These are phyloP conservation scores for Eimeria necatrix DNA, from an alignment of 169 alveolate genomes.

Conservation along the genomic window DNA sequence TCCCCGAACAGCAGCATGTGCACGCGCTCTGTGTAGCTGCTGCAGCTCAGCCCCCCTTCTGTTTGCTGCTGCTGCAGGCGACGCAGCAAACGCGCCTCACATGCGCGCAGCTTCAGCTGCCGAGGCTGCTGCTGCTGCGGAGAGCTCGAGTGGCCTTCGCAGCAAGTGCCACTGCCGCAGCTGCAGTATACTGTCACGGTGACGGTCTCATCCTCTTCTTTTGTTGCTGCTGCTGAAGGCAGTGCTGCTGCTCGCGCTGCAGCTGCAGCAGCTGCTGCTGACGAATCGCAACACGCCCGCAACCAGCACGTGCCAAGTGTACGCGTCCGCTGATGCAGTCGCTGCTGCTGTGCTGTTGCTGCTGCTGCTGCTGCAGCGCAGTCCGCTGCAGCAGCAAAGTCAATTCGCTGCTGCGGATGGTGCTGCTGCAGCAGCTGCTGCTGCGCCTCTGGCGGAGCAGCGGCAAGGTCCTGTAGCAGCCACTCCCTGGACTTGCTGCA, in stretches of 20 bases:
- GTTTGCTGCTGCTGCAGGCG: slow-evolving; percentile 51
- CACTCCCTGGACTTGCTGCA: slow-evolving; percentile 54
- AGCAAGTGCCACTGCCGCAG: slow-evolving; percentile 56
- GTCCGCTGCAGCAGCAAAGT: slow-evolving; percentile 27
- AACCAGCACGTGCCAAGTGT: neutral
- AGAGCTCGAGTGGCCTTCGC: slow-evolving; percentile 1
- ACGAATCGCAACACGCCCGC: slow-evolving; percentile 40
- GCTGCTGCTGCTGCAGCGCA: slow-evolving; percentile 54
- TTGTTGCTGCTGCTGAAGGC: slow-evolving; percentile 41
- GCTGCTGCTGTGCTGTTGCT: slow-evolving; percentile 14
- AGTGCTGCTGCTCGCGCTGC: neutral
- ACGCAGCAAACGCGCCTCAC: slow-evolving; percentile 43
- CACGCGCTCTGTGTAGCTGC: slow-evolving; percentile 63
- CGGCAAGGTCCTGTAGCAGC: slow-evolving; percentile 45
- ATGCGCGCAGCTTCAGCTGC: slow-evolving; percentile 29
- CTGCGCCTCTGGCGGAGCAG: slow-evolving; percentile 26
- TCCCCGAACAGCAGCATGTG: slow-evolving; percentile 38
- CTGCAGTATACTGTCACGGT: slow-evolving; percentile 3
- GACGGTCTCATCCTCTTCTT: neutral
- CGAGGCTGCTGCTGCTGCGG: slow-evolving; percentile 44
- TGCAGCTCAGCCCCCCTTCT: slow-evolving; percentile 32
- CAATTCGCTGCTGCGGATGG: neutral
- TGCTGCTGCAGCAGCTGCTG: slow-evolving; percentile 65
- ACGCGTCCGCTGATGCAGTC: neutral
- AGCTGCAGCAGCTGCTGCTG: slow-evolving; percentile 33